Evolutionary conservation across 306 rosid species (phyloP), one percentile per base, ranked within the genome.

Genomic region (Luffa aegyptiaca): DNA sequence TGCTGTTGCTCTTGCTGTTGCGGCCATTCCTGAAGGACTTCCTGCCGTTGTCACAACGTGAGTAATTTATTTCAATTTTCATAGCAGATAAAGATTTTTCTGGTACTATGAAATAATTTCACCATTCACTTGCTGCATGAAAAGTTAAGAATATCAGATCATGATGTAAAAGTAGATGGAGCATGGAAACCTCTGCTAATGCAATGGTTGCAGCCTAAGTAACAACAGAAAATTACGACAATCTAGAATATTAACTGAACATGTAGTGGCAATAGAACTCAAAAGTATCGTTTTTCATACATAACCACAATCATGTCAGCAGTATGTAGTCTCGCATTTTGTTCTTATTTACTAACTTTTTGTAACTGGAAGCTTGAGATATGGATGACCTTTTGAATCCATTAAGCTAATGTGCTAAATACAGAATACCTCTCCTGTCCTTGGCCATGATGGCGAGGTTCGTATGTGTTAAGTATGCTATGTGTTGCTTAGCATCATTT

Each of bases 1-100:
- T 89, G 98, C 98, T 80, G 98, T 95, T 77, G 98, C 98, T 78
- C 90, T 95, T 88, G 98, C 98, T 39, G 98, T 95, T 88, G 98
- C 98, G 39, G 98, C 98, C 6, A 95, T 95, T 83, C 98, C 98
- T 10, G 98, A 95, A 89, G 98, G 98, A 68, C 97, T 95, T 80
- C 98, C 98, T 80, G 98, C 98, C 68, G 98, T 95, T 46, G 97
- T 95, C 77, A 95, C 98, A 69, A 95, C 97, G 97, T 92, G 84
- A 88, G 98, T 91, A 48, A 84, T 33, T 61, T 66, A 10, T 71
- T 11, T 20, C 11, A 11, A n/a, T 46, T 71, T 46, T 71, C 36
- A 12, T 44, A 26, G 57, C 9, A 21, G 57, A 10, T 21, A 26
- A 46, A 45, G 37, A 20, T 70, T 45, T 45, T 71, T 33, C 18